Conservation (phyloP, 441 rosid species). For the Syzygium malaccense region DNA sequence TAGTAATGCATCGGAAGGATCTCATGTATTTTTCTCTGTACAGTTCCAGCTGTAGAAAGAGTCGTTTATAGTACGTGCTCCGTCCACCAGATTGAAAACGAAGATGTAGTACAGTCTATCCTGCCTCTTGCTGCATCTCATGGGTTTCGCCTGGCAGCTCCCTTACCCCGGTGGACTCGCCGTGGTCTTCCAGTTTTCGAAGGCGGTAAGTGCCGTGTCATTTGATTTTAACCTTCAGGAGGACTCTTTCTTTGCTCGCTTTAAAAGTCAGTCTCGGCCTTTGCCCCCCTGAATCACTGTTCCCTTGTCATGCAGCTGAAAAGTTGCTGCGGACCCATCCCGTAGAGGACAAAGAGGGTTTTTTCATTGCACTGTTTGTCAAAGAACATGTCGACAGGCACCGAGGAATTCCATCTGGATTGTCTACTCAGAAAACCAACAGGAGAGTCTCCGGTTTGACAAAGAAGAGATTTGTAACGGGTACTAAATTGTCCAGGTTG, state of each 20-base stretch:
- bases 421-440: background rate
- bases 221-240: background rate
- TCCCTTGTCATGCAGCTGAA: slow-evolving; percentile 35
- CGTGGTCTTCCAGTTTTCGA: slow-evolving; percentile 72
- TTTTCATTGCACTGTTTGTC: slow-evolving; percentile 68
- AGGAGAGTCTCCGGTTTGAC: background rate
- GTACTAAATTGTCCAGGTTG: background rate
- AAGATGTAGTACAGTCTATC: slow-evolving; percentile 66
- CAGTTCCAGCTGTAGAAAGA: slow-evolving; percentile 84
- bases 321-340: slow-evolving; percentile 61
- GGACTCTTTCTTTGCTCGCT: background rate
- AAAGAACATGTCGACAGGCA: background rate
- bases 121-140: slow-evolving; percentile 52
- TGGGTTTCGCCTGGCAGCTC: slow-evolving; percentile 57
- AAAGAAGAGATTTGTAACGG: background rate
- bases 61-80: slow-evolving; percentile 93
- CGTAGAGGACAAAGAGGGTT: slow-evolving; percentile 76
- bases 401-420: background rate
- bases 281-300: background rate
- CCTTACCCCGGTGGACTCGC: slow-evolving; percentile 67
- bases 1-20: background rate
- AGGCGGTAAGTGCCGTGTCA: slow-evolving; percentile 50
- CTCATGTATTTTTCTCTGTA: background rate
- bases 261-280: background rate
- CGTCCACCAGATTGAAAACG: slow-evolving; percentile 74